Evolutionary conservation across 306 rosid species (phyloP), one percentile per base, ranked within the genome.

Genomic region (Cicer yamashitae): DNA sequence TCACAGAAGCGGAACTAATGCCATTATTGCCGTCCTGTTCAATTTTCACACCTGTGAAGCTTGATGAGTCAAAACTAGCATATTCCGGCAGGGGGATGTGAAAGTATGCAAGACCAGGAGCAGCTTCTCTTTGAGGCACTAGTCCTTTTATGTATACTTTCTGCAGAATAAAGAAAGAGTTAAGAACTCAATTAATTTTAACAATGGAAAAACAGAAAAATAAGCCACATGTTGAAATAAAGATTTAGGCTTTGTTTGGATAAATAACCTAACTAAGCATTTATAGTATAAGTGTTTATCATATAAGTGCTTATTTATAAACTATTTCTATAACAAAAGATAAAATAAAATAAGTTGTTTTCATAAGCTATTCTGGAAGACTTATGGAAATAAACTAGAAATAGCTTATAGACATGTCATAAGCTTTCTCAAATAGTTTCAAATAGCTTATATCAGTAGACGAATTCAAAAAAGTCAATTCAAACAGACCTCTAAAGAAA

Each of bases 1-100:
- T 94, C 83, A 89, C 92, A n/a, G 89, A 73, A 67, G 99, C 86
- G 7, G 99, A 94, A 80, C 96, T 88, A 53, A 92, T 90, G 76
- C 84, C 82, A 39, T 18, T 46, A 2, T 11, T 18, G 75, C 83
- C 82, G 14, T 10, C 43, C 7, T 50, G 86, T 84, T 89, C 93
- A 80, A 74, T 89, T 75, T 63, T 88, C 79, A 76, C 96, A 15
- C 99, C 97, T 0, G 89, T 94, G 81, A 79, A 78, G 85, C 90
- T 87, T 59, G 93, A 87, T 46, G 91, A 61, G 65, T 89, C 93
- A 56, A 92, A 91, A 75, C 81, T 82, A 4, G 86, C 82, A 71
- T 69, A 94, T 82, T 94, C 99, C 0, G 96, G 99, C 69, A 94
- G 53, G 6, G 99, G 99, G 70, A 94, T 92, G 92, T 92, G 99